phyloP scores from a whole-genome alignment of 2,329 filamentous ascomycete genomes.

The Alternaria solani region DNA sequence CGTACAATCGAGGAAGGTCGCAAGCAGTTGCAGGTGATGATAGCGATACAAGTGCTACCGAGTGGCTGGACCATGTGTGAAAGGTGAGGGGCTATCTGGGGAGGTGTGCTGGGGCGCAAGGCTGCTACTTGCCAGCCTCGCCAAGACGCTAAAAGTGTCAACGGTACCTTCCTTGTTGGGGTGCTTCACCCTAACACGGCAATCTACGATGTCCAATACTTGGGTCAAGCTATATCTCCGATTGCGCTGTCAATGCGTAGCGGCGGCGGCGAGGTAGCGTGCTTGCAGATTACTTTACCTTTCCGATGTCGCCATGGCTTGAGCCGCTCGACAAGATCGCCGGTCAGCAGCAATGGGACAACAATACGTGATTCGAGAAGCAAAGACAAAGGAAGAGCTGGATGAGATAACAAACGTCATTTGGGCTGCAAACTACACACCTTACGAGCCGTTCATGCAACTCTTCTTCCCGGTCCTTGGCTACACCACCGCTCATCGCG shows the following conservation, averaged over 20 bases:
- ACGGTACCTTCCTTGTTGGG: slow-evolving; percentile 37
- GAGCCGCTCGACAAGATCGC: slow-evolving; percentile 27
- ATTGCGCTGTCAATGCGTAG: slow-evolving; percentile 31
- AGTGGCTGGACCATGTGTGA: slow-evolving; percentile 18
- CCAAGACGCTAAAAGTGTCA: slow-evolving; percentile 31
- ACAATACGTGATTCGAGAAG: slow-evolving; percentile 39
- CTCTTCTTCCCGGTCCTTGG: slow-evolving; percentile 47
- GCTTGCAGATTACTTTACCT: slow-evolving; percentile 22
- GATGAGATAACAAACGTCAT: slow-evolving; percentile 44
- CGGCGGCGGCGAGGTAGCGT: slow-evolving; percentile 25
- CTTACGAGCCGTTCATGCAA: slow-evolving; percentile 47
- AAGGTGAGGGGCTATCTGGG: slow-evolving; percentile 28
- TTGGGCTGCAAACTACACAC: slow-evolving; percentile 46
- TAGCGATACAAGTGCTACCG: slow-evolving; percentile 36
- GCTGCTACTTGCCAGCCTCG: slow-evolving; percentile 31
- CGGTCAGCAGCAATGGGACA: slow-evolving; percentile 24
- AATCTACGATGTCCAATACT: slow-evolving; percentile 33
- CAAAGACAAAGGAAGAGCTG: slow-evolving; percentile 39
- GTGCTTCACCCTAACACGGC: slow-evolving; percentile 30
- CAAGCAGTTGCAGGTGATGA: slow-evolving; percentile 25
- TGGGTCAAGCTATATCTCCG: slow-evolving; percentile 34
- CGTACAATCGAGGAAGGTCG: slow-evolving; percentile 37
- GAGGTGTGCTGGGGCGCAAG: slow-evolving; percentile 22
- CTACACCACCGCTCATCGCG: slow-evolving; percentile 34
- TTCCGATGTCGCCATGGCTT: slow-evolving; percentile 33